Evolutionary conservation across 306 rosid genomes (phyloP), one percentile per base, ranked within the genome.

Genomic region (Quercus engelmannii): DNA sequence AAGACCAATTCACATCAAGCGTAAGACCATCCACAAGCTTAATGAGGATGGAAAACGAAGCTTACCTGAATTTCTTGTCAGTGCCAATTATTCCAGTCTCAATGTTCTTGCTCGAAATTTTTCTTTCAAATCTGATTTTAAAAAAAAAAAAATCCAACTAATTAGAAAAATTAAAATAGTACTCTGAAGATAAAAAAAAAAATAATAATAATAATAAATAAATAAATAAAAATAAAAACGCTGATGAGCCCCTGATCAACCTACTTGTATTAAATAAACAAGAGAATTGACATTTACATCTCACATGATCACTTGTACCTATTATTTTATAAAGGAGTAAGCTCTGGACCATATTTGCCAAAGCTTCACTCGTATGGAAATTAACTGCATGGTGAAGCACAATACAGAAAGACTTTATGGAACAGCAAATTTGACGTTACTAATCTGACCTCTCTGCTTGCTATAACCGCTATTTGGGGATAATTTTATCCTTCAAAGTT

Each of bases 21-120:
- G 13, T 21, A 58, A 17, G n/a, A 77, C 10, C 9, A 21, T 49
- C 33, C 71, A 52, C 30, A 13, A 46, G 20, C 9, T 7, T 18
- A 31, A 4, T 0, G 56, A 52, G 33, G 23, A 43, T 69, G 68
- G 74, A 31, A 67, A 55, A 35, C 69, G 52, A 51, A 84, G 72
- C 82, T 71, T 78, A 82, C 99, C 93, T 95, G 94, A 95, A 95
- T 75, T 83, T 90, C 76, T 89, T 95, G 88, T 95, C 98, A 1
- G 12, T 41, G 11, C 46, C 3, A 41, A 41, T 41, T 41, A 41
- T 41, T 41, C 46, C 46, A 41, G 2, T 41, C 46, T 8, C 46
- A 0, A 88, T 70, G 7, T 95, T 70, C 4, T 95, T 95, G 46
- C 92, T 83, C 5, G 97, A 95, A 83, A 95, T 95, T 83, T 95